Evolutionary conservation across 2,329 filamentous ascomycete genomes (phyloP).

Genomic region (Pseudogymnoascus sp.): DNA sequence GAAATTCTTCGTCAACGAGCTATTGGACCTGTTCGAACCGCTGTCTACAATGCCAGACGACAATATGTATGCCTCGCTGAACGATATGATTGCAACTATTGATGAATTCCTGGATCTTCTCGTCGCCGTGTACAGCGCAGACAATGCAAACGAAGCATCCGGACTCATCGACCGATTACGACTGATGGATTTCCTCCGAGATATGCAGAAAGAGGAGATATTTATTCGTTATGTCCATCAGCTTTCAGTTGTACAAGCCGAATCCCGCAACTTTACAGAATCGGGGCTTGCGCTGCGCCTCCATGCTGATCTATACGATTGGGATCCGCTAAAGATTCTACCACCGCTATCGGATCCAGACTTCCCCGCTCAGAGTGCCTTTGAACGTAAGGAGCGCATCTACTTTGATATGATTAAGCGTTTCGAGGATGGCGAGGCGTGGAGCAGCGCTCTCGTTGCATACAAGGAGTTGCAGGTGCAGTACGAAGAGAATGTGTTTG

Average conservation of each 20-base stretch:
- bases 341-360: constrained; percentile 62
- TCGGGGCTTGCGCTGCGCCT: constrained; percentile 82
- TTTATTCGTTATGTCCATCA: constrained; percentile 95
- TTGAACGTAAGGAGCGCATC: constrained; percentile 85
- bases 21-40: constrained; percentile 70
- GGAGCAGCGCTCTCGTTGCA: constrained; percentile 77
- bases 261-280: constrained; percentile 72
- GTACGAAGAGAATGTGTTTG: constrained; percentile 82
- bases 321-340: constrained; percentile 66
- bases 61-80: constrained; percentile 66
- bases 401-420: constrained; percentile 94
- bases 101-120: constrained; percentile 88
- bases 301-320: constrained; percentile 87
- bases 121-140: constrained; percentile 77
- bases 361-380: constrained; percentile 77
- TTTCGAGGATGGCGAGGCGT: constrained; percentile 90
- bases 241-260: constrained; percentile 68
- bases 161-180: constrained; percentile 81
- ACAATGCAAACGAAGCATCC: constrained; percentile 64
- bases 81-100: constrained; percentile 72
- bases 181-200: constrained; percentile 91
- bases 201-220: constrained; percentile 95
- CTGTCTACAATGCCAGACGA: constrained; percentile 61
- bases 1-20: constrained; percentile 83
- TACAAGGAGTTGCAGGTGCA: constrained; percentile 89